Conservation (phyloP, 2,329 filamentous ascomycete species). For the Alternaria sp. region DNA sequence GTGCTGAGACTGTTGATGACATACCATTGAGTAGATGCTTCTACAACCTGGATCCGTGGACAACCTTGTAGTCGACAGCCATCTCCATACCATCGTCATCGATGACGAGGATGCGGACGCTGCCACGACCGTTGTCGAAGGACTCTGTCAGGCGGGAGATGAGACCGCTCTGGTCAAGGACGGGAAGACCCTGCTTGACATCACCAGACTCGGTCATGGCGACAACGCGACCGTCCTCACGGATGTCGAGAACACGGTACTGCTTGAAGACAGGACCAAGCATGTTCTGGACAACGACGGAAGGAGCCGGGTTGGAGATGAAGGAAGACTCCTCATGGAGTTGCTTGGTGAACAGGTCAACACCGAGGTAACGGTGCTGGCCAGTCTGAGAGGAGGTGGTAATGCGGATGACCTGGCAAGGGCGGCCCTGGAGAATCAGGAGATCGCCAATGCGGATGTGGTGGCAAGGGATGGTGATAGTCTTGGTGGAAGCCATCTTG, state of each 20-base stretch:
- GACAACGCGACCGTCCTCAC: slow-evolving; percentile 80
- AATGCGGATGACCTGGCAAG: slow-evolving; percentile 99
- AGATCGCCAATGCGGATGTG: slow-evolving; percentile 99
- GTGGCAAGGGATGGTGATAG: slow-evolving; percentile 98
- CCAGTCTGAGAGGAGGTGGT: slow-evolving; percentile 96
- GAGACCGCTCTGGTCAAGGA: slow-evolving; percentile 94
- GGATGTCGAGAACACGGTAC: slow-evolving; percentile 98
- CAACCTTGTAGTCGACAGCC: slow-evolving; percentile 98
- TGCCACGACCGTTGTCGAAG: slow-evolving; percentile 91
- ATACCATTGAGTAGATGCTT: slow-evolving; percentile 45
- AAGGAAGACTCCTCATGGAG: slow-evolving; percentile 98
- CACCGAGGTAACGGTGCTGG: slow-evolving; percentile 99
- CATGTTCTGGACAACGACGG: slow-evolving; percentile 99
- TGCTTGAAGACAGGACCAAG: slow-evolving; percentile 99
- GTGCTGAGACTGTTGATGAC: slow-evolving; percentile 10
- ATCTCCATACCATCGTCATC: slow-evolving; percentile 92
- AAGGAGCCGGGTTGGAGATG: slow-evolving; percentile 95
- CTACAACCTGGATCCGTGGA: slow-evolving; percentile 78
- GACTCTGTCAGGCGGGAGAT: slow-evolving; percentile 80
- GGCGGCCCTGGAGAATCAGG: slow-evolving; percentile 97
- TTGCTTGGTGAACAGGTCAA: slow-evolving; percentile 99
- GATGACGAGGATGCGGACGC: slow-evolving; percentile 94
- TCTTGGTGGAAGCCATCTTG: slow-evolving; percentile 72
- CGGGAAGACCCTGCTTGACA: slow-evolving; percentile 92
- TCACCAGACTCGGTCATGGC: slow-evolving; percentile 99